Evolutionary conservation across 108 stramenopile genomes (phyloP).

Genomic region (Aurantiochytrium sp.): DNA sequence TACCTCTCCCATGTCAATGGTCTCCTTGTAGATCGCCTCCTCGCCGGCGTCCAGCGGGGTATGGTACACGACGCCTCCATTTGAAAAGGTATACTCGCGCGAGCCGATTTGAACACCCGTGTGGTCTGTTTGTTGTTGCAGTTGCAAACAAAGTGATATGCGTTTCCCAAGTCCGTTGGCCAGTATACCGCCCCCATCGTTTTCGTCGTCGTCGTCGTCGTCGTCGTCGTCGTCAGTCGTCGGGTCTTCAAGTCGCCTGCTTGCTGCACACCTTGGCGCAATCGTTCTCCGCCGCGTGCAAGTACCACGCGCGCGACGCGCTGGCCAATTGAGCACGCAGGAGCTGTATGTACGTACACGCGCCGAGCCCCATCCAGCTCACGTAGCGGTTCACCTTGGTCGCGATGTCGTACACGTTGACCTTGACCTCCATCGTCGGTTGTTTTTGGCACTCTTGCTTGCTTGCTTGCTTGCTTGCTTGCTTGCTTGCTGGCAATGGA

Average conservation of each 20-base stretch:
- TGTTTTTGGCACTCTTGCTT: too few relatives aligned
- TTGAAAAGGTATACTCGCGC: background rate
- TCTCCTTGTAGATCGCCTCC: constrained; percentile 1
- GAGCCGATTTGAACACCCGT: constrained; percentile 3
- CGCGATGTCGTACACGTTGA: constrained; percentile 13
- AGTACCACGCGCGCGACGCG: too few relatives aligned
- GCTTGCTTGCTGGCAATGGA: too few relatives aligned
- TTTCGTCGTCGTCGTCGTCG: too few relatives aligned
- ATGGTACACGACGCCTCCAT: background rate
- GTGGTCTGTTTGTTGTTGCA: background rate
- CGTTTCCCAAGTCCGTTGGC: too few relatives aligned
- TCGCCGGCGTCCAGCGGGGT: background rate
- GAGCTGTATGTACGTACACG: background rate
- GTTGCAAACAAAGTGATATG: too few relatives aligned
- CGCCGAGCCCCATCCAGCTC: background rate
- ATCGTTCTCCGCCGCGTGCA: background rate
- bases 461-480: background rate
- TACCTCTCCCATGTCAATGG: background rate
- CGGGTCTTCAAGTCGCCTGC: too few relatives aligned
- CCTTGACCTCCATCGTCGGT: constrained; percentile 2
- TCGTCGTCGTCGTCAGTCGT: too few relatives aligned
- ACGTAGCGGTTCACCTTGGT: constrained; percentile 1
- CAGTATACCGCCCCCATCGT: too few relatives aligned
- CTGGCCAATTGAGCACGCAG: too few relatives aligned
- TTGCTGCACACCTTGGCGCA: background rate